Base-by-base conservation (phyloP, 805 yeast genomes). In the Kluyveromyces starmeri region DNA sequence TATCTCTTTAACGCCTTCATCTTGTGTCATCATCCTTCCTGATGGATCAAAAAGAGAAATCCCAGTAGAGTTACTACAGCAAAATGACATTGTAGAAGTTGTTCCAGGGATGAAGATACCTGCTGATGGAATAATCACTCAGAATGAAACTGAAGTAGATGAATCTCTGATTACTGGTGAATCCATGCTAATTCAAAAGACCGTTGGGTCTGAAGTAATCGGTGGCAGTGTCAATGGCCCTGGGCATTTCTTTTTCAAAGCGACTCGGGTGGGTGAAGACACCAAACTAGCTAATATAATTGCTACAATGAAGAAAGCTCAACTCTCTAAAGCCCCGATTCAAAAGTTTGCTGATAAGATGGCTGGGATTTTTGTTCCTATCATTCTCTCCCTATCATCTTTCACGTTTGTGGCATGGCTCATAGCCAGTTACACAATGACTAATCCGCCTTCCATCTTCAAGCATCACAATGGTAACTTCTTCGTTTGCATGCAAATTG, bases 131-230 rank as follows among this genome's bases (percentile, higher is more conserved):
- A 53, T 67, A 6, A 76, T 94, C 12, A 59, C 81, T 2, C 66
- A 67, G 43, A 98, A 98, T 6, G 71, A 71, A 37, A 72, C 95
- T 0, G 95, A 83, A 48, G 70, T 85, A 20, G 89, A 88, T 51
- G 99, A 92, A 58, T 79, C 96, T 2, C 61, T 88, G 16, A 65
- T 92, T 37, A 89, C 98, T 0, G 99, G 99, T 32, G 98, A 92
- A 59, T 73, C 95, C 0, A 52, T 73, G 25, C 88, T 95, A 2
- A 77, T 88, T 1, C 56, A 62, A 26, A 92, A 89, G 48, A 48
- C 34, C 2, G 47, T 47, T 2, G 86, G 84, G 2, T 78, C 78
- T 22, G 41, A 46, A 2, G 81, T 92, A 2, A 75, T 83, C 51
- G 96, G 96, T 10, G 99, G 99, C 0, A 80, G 96, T 2, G 73